Base-by-base conservation (phyloP, 805 yeast species). In the Clavispora phyllophila region DNA sequence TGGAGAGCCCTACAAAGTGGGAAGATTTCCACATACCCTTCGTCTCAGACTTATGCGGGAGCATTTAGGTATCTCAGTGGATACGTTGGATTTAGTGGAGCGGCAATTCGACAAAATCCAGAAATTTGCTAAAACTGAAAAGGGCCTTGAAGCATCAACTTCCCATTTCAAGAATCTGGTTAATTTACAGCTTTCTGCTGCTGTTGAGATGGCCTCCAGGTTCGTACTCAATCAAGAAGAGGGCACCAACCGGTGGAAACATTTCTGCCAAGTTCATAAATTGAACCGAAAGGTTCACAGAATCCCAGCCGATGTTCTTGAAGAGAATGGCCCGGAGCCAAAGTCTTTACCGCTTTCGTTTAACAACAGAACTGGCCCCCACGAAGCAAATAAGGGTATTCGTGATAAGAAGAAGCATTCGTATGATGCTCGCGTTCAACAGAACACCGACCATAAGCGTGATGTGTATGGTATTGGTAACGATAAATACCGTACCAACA, bases 1-100 rank as follows among this genome's bases (percentile, higher is more conserved):
- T 47, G 97, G 95, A 2, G 66, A 79, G 54, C 85, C 87, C 0
- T 91, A 79, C 61, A 64, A 73, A 47, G 99, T 91, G 2, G 91
- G 88, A 3, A 81, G 80, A 52, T 93, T 91, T 69, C 88, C 98
- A 0, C 95, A 88, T 60, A 82, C 93, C 2, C 66, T 93, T 46
- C 76, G 99, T 55, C 78, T 89, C 70, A 75, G 97, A 48, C 72
- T 95, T 39, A 93, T 93, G 99, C 77, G 99, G 50, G 99, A 93
- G 58, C 99, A 93, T 65, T 60, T 93, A 20, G 99, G 99, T 20
- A 83, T 95, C 41, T 95, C 89, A 61, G 93, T 89, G 34, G 97
- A 90, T 62, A 69, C 83, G 13, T 63, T 89, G 20, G 97, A 90
- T 43, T 63, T 84, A 35, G 84, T 88, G 25, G 96, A 89, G 57